Base-by-base conservation (phyloP, 352 stramenopile species). In the Pythium brassicae region DNA sequence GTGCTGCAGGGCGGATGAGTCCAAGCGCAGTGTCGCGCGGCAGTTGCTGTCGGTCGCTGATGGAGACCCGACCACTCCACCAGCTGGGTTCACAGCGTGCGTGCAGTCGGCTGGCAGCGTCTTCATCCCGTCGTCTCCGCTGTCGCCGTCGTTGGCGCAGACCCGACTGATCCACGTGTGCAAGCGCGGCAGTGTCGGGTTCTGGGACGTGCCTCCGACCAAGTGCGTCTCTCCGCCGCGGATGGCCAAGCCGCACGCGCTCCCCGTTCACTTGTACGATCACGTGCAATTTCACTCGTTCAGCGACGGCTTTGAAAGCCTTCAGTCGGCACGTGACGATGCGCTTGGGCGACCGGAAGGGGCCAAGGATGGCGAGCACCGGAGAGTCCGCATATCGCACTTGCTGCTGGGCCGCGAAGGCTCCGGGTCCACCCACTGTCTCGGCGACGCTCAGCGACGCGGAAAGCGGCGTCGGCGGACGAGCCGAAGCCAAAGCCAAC, bases 151-250 rank as follows among this genome's bases (percentile, higher is more conserved):
- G 25, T 49, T 26, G 6, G 45, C 44, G 26, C 58, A 64, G 22
- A 64, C 58, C 2, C 58, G 52, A 25, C 39, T 91, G 26, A 68
- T 89, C 1, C 78, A 89, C 46, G 72, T 86, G 53, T 91, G 81
- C 29, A 57, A 59, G 35, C 61, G 63, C 23, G 81, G 81, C 34
- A 78, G 68, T 49, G 47, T 91, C 7, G 78, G 76, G 1, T 72
- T 72, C 34, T 89, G 78, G 76, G 74, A 57, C 50, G 59, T 87
- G n/a, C 67, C 74, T 15, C 17, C 39, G n/a, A 51, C 26, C 25
- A 66, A 55, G 32, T 48, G 53, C 17, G 20, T 59, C 15, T 75
- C 69, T 22, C 60, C 69, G 5, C 61, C 62, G 11, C 48, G 62
- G 23, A 65, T 62, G 47, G 26, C 59, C 12, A 62, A 57, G 47